These are phyloP conservation scores for Arachnomyces sp. DNA, from an alignment of 2,329 filamentous ascomycete species.

Conservation along the genomic window DNA sequence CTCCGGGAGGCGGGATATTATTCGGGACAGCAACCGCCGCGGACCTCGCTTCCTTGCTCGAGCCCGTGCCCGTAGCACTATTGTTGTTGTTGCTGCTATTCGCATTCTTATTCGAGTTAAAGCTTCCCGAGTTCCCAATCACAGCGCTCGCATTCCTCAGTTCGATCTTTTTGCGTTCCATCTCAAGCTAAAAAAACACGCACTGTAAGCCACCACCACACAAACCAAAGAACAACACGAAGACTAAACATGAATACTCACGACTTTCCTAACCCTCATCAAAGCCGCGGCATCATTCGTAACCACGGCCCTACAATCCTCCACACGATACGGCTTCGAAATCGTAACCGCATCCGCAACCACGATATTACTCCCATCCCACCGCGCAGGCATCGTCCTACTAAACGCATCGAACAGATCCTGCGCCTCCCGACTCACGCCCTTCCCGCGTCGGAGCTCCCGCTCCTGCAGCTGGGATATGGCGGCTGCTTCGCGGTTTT, in stretches of 20 bases:
- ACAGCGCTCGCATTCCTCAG: constrained; percentile 34
- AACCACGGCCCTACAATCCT: constrained; percentile 42
- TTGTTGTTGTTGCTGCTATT: neutral
- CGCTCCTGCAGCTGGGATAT: constrained; percentile 49
- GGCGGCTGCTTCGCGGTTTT: constrained; percentile 47
- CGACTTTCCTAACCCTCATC: constrained; percentile 40
- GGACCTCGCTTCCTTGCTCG: constrained; percentile 11
- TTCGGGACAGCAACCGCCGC: constrained; percentile 12
- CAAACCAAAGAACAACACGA: neutral
- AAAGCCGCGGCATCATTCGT: constrained; percentile 35
- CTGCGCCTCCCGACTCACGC: constrained; percentile 53
- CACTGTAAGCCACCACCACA: neutral
- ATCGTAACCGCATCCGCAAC: constrained; percentile 54
- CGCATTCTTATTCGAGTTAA: constrained; percentile 3
- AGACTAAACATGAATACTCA: constrained; percentile 24
- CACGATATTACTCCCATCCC: constrained; percentile 52
- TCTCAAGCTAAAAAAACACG: constrained; percentile 30
- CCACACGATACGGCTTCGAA: constrained; percentile 48
- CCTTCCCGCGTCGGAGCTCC: constrained; percentile 52
- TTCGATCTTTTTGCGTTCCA: constrained; percentile 42
- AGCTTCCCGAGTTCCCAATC: constrained; percentile 26
- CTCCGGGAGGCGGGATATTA: constrained; percentile 18
- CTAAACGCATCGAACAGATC: constrained; percentile 55
- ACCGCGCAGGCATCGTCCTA: constrained; percentile 52
- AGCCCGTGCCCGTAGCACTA: neutral